phyloP scores from a whole-genome alignment of 106 monocot genomes.

The Ottelia alismoides region DNA sequence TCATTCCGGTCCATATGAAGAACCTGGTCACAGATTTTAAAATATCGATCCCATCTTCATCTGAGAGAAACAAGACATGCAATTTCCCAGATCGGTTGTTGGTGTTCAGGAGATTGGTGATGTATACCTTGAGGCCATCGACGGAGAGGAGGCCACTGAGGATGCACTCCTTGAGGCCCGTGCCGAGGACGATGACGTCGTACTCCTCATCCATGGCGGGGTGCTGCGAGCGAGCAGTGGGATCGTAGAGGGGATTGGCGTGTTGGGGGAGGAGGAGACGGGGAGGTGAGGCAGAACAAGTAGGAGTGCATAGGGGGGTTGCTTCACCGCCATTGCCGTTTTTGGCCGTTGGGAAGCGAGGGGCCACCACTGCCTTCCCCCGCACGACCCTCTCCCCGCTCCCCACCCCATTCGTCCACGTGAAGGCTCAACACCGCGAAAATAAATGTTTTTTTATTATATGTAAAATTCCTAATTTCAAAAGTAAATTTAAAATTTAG shows the following conservation, averaged over 20 bases:
- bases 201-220: constrained; percentile 15
- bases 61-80: too few species aligned
- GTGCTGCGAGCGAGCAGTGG: neutral
- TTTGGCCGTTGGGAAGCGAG: too few species aligned
- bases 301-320: neutral
- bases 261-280: neutral
- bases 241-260: neutral
- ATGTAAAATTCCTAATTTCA: too few species aligned
- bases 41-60: too few species aligned
- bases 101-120: too few species aligned
- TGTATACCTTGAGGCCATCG: constrained; percentile 12
- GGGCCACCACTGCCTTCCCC: neutral
- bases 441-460: too few species aligned
- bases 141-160: constrained; percentile 24
- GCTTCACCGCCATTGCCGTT: neutral
- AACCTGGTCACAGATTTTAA: too few species aligned
- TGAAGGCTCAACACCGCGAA: too few species aligned
- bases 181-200: constrained; percentile 24
- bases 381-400: neutral
- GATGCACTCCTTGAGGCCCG: constrained; percentile 22
- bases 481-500: too few species aligned
- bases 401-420: too few species aligned
- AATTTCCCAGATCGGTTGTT: too few species aligned
- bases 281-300: neutral
- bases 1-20: constrained; percentile 30